Percentiles rank a stretch among this genome's conserved stretches.
Conservation (phyloP, 371 early-diverging fungal species). For the Mortierella sp. region DNA sequence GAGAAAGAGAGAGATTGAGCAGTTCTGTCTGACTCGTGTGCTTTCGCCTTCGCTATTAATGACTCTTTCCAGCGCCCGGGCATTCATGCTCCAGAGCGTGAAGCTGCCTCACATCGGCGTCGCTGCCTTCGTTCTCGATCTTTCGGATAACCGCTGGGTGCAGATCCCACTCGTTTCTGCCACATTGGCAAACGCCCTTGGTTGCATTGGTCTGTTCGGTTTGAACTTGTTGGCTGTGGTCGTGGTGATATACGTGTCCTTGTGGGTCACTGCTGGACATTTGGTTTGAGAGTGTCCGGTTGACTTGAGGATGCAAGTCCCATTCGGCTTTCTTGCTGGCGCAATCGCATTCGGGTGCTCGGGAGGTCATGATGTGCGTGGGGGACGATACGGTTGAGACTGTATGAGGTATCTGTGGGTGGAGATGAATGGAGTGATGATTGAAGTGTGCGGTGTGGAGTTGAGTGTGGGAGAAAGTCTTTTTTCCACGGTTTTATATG, state of each 20-base stretch:
- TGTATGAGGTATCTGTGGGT: not conserved
- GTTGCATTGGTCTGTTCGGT: not conserved
- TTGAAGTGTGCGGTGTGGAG: too few species aligned
- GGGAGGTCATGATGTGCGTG: constrained; percentile 6
- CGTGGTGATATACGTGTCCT: not conserved
- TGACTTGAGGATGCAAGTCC: constrained; percentile 13
- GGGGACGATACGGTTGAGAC: not conserved
- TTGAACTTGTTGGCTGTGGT: not conserved
- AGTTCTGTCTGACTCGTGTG: not conserved
- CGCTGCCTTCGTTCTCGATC: constrained; percentile 36
- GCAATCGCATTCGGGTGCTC: constrained; percentile 3
- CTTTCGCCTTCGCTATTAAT: too few species aligned
- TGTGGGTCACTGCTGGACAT: not conserved
- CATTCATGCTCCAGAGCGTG: constrained; percentile 28
- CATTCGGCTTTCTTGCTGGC: constrained; percentile 5
- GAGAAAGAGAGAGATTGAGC: not conserved
- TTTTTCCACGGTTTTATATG: too few species aligned
- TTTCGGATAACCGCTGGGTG: constrained; percentile 31
- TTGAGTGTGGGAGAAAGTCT: too few species aligned
- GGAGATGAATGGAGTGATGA: not conserved
- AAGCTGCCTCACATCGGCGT: constrained; percentile 15
- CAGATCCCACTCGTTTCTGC: constrained; percentile 38
- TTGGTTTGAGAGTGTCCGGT: constrained; percentile 8
- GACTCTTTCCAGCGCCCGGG: constrained; percentile 3
- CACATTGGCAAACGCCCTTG: constrained; percentile 8